A percentile compares a stretch with the other conserved stretches of the same genome.
Conservation (phyloP, 768 basidiomycete species). For the Lactarius vividus region DNA sequence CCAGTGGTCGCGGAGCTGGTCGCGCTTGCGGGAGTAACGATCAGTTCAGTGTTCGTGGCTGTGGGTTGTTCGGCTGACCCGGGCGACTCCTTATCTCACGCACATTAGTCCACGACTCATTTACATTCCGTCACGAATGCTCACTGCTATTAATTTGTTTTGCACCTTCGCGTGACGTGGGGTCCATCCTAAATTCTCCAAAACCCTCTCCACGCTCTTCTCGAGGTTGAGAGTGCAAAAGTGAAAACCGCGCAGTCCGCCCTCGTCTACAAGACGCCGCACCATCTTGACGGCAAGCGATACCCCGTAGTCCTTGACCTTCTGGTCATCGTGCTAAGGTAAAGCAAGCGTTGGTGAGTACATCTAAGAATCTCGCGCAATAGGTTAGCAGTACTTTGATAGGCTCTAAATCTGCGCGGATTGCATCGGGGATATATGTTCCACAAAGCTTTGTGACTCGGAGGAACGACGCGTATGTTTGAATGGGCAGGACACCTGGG, state of each 20-base stretch:
- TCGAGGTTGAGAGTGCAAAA: conserved; percentile 98
- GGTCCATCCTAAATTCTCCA: conserved; percentile 79
- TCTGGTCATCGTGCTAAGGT: conserved; percentile 82
- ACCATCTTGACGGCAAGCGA: conserved; percentile 82
- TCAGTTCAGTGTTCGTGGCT: conserved; percentile 38
- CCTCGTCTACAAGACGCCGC: conserved; percentile 50
- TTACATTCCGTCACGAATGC: conserved; percentile 11
- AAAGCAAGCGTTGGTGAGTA: neutral
- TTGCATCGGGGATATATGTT: conserved; percentile 63
- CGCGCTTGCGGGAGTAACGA: conserved; percentile 66
- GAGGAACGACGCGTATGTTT: conserved; percentile 91
- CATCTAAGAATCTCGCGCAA: neutral
- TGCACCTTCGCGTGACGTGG: conserved; percentile 36
- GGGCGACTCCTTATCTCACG: conserved; percentile 32
- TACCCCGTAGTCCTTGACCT: conserved; percentile 95
- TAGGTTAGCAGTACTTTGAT: conserved; percentile 59
- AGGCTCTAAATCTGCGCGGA: conserved; percentile 64
- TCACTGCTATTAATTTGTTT: conserved; percentile 71
- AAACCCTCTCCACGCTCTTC: conserved; percentile 84
- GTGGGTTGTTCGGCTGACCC: conserved; percentile 31
- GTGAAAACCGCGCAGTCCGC: conserved; percentile 73
- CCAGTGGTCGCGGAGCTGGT: conserved; percentile 58
- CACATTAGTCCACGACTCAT: neutral
- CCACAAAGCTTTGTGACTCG: conserved; percentile 89
- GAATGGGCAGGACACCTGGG: conserved; percentile 97